A percentile compares a stretch with the other conserved stretches of the same genome.
Conservation (phyloP, 2,329 filamentous ascomycete genomes). For the Anisogramma anomala region DNA sequence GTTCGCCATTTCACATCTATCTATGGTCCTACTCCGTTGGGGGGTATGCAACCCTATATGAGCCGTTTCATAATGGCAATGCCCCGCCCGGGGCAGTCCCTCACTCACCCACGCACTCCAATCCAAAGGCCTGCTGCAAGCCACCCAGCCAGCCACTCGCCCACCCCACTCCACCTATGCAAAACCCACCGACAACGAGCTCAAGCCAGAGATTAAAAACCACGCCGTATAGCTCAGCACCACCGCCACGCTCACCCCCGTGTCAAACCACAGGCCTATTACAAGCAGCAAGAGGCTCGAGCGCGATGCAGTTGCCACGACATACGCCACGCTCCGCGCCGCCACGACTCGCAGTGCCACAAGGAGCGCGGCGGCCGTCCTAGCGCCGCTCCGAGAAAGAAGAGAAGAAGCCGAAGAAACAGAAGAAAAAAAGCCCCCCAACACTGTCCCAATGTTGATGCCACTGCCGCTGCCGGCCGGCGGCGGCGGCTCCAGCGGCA, state of each 20-base stretch:
- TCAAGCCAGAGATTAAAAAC: not conserved
- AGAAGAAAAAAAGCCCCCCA: constrained; percentile 8
- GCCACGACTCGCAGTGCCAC: not conserved
- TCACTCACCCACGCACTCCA: not conserved
- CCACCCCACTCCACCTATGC: not conserved
- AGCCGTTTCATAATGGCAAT: not conserved
- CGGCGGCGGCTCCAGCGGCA: not conserved
- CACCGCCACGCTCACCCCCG: not conserved
- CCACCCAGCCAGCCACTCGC: no score
- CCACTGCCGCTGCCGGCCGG: not conserved
- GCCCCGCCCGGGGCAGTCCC: not conserved
- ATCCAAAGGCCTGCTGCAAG: no score
- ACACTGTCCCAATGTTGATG: constrained; percentile 7
- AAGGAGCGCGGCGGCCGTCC: not conserved
- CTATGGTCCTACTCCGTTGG: constrained; percentile 1
- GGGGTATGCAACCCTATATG: constrained; percentile 7
- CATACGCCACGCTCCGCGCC: not conserved
- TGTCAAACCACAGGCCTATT: not conserved
- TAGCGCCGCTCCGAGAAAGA: not conserved
- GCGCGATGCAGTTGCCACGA: constrained; percentile 1
- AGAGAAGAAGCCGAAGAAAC: constrained; percentile 1
- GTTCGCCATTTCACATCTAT: not conserved
- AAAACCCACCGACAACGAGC: not conserved
- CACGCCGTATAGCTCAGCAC: not conserved
- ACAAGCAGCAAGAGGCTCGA: not conserved